These are phyloP conservation scores for Trichoderma orchidacearum DNA, from an alignment of 495 filamentous ascomycete species.

Conservation along the genomic window DNA sequence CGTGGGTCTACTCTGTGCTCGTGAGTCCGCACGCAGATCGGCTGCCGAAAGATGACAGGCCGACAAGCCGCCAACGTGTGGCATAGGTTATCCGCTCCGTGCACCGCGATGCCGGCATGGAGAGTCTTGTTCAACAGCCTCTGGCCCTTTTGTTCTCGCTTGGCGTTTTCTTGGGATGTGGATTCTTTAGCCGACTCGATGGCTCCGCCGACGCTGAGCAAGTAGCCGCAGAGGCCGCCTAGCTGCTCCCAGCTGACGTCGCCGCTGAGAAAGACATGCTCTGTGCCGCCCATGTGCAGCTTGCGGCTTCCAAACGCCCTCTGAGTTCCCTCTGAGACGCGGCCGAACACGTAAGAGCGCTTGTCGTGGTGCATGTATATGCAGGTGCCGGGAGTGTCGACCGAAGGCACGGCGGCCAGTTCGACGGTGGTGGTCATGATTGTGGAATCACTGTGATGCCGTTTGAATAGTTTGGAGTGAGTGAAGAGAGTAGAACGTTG, in stretches of 20 bases:
- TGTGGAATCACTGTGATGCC: not conserved
- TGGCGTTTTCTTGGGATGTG: conserved; percentile 11
- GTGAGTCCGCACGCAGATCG: conserved; percentile 50
- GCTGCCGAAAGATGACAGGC: conserved; percentile 76
- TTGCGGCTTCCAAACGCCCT: conserved; percentile 57
- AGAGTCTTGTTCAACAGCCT: conserved; percentile 2
- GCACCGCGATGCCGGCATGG: conserved; percentile 42
- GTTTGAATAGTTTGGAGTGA: not conserved
- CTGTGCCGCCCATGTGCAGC: conserved; percentile 41
- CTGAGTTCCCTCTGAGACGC: conserved; percentile 72
- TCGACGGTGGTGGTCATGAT: conserved; percentile 59
- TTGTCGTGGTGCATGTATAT: conserved; percentile 64
- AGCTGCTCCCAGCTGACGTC: conserved; percentile 55
- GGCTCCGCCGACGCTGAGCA: conserved; percentile 67
- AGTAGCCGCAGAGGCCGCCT: conserved; percentile 73
- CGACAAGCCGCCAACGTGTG: conserved; percentile 73
- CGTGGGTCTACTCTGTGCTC: conserved; percentile 44
- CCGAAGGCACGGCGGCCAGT: conserved; percentile 71
- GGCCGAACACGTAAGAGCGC: conserved; percentile 79
- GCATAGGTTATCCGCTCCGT: conserved; percentile 63
- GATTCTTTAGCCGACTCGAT: conserved; percentile 19
- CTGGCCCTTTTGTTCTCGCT: conserved; percentile 1
- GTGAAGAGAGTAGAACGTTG: not conserved
- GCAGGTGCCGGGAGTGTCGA: conserved; percentile 73
- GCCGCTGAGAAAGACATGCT: conserved; percentile 72